These are phyloP conservation scores for Epichloe amarillans DNA, from an alignment of 2,329 filamentous ascomycete genomes.

Conservation along the genomic window DNA sequence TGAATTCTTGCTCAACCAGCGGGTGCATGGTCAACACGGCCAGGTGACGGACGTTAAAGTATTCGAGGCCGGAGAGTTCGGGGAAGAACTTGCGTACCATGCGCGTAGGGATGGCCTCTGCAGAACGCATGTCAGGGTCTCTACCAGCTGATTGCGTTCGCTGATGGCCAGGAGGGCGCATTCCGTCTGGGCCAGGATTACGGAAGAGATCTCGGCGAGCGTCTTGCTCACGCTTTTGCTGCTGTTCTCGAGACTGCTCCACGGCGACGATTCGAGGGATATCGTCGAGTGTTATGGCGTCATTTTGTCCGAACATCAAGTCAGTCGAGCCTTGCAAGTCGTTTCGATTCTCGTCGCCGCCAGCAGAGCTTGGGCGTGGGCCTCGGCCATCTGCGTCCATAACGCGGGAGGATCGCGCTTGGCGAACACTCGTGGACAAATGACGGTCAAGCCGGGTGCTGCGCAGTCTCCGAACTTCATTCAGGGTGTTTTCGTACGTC, in stretches of 20 bases:
- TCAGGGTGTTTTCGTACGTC: slow-evolving; percentile 89
- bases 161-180: slow-evolving; percentile 52
- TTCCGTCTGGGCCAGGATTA: slow-evolving; percentile 29
- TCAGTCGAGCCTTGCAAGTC: slow-evolving; percentile 47
- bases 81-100: slow-evolving; percentile 78
- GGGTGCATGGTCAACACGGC: slow-evolving; percentile 93
- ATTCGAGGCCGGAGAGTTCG: slow-evolving; percentile 86
- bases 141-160: slow-evolving; percentile 44
- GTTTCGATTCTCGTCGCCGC: slow-evolving; percentile 36
- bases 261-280: slow-evolving; percentile 93
- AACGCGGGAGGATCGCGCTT: slow-evolving; percentile 78
- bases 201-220: slow-evolving; percentile 51
- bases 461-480: slow-evolving; percentile 80
- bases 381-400: slow-evolving; percentile 54
- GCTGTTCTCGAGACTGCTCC: slow-evolving; percentile 87
- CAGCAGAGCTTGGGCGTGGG: slow-evolving; percentile 62
- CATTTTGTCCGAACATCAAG: slow-evolving; percentile 77
- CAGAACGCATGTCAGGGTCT: slow-evolving; percentile 36
- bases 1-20: slow-evolving; percentile 77
- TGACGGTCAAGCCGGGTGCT: slow-evolving; percentile 93
- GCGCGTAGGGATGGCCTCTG: slow-evolving; percentile 40
- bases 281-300: slow-evolving; percentile 87
- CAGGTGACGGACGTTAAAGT: slow-evolving; percentile 92
- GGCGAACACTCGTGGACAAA: slow-evolving; percentile 82
- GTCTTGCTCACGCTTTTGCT: slow-evolving; percentile 44